Conservation (phyloP, 1,284 basidiomycete genomes). For the Meripilus lineatus region DNA sequence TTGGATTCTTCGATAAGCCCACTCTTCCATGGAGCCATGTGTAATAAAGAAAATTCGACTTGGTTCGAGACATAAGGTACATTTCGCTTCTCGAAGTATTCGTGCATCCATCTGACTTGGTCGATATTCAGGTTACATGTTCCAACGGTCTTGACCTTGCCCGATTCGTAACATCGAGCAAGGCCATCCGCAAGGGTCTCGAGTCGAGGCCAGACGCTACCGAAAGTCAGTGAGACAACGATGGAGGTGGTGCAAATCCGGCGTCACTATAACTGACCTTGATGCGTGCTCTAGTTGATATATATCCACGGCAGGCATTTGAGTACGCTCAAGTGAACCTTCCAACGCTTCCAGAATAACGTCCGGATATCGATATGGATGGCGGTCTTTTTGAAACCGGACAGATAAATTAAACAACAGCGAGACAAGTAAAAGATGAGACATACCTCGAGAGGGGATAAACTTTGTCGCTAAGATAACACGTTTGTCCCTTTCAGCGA, state of each 20-base stretch:
- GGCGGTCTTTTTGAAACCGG: not conserved
- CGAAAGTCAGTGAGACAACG: no score
- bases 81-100: not conserved
- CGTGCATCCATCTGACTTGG: not conserved
- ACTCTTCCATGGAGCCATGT: not conserved
- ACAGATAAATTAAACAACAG: not conserved
- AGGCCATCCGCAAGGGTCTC: not conserved
- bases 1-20: not conserved
- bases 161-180: not conserved
- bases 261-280: not conserved
- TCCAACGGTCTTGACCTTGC: not conserved
- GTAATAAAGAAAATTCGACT: not conserved
- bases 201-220: conserved; percentile 2
- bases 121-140: not conserved
- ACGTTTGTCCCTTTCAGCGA: not conserved
- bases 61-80: conserved; percentile 1
- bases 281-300: not conserved
- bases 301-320: not conserved
- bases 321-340: not conserved
- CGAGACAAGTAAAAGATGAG: no score
- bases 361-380: not conserved
- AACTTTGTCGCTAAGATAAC: not conserved
- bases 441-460: not conserved
- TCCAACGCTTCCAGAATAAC: not conserved
- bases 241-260: no score